Base-by-base conservation (phyloP, 2,329 filamentous ascomycete genomes). In the Biscogniauxia sp. region DNA sequence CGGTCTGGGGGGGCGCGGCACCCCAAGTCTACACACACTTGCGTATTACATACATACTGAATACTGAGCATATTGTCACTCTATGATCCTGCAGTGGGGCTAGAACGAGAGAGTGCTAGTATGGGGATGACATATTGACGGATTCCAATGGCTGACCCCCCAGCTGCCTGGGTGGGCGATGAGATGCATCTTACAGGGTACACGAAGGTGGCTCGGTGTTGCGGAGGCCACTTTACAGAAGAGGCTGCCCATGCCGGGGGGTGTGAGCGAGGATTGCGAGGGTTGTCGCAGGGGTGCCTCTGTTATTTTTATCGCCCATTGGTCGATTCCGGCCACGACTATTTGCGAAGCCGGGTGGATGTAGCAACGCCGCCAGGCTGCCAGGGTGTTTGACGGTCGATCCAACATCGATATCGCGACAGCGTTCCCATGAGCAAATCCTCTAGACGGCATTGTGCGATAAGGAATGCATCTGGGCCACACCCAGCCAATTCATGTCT, bases 281-380 rank as follows among this genome's bases (percentile, higher is more conserved):
- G 64, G 64, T 32, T 32, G 20, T 32, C 54, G 26, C 49, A 52
- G 37, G 45, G 63, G 60, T 60, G 60, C 61, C 55, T 23, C 55
- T 53, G 62, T 64, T 65, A 67, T 66, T 68, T 68, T 68, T 65
- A 66, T 69, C 64, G 59, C 57, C 59, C 55, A 68, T 69, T 69
- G 67, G 66, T 60, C 64, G 61, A 65, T 61, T 54, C 51, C 32
- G 53, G 55, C 63, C 59, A 62, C 63, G 64, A 61, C 64, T 62
- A 55, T 60, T 62, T 60, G 61, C 61, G 19, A 51, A 23, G 50
- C 50, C 20, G 19, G 50, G 50, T 25, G 61, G 61, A 64, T 54
- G 57, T 63, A 61, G 61, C 62, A 56, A 51, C 53, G 57, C 56
- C 55, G 20, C 50, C 50, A 20, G 50, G 50, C 50, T 20, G 50